Base-by-base conservation (phyloP, 2,329 filamentous ascomycete species). In the Diplodia seriata region DNA sequence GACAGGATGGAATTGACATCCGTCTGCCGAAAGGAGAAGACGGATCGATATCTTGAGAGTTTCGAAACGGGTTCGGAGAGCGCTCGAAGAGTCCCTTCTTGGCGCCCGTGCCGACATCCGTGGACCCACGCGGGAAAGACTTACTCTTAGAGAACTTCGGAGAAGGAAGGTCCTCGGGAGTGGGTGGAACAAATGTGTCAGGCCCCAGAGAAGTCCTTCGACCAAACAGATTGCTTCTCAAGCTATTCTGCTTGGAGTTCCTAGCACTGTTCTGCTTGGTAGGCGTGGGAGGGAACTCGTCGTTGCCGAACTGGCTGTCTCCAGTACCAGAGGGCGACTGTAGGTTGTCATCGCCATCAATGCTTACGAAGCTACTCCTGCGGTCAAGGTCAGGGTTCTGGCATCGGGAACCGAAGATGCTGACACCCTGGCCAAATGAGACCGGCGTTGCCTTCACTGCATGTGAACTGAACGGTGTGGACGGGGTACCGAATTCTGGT, bases 241-340 rank as follows among this genome's bases (percentile, higher is more conserved):
- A 70, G 72, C 83, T 85, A 76, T 82, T 85, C 69, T 83, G 81
- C 74, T 83, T 84, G 29, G 81, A 83, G 53, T 80, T 79, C 65
- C 81, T 77, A 65, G 76, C 75, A 79, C 81, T 73, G 47, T 77
- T 79, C 71, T 88, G 88, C 79, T 97, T 98, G 0, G 95, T 98
- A 0, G 95, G 95, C 1, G 95, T 99, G 0, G 94, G 94, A n/a
- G 94, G 94, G 68, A 94, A 83, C 61, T 97, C 93, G 49, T 94
- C 92, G 20, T 81, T 83, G 65, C 85, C 84, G 5, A 81, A 78
- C 72, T 89, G 87, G 71, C 83, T 85, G 68, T 89, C 87, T 38
- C 81, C 76, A 68, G 81, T 83, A n/a, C 80, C 83, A 15, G 83
- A 84, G 73, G 90, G 82, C 59, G 87, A 86, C 71, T 85, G 82